phyloP scores from a whole-genome alignment of 176 grass and related monocot species.

The Pharus latifolius region DNA sequence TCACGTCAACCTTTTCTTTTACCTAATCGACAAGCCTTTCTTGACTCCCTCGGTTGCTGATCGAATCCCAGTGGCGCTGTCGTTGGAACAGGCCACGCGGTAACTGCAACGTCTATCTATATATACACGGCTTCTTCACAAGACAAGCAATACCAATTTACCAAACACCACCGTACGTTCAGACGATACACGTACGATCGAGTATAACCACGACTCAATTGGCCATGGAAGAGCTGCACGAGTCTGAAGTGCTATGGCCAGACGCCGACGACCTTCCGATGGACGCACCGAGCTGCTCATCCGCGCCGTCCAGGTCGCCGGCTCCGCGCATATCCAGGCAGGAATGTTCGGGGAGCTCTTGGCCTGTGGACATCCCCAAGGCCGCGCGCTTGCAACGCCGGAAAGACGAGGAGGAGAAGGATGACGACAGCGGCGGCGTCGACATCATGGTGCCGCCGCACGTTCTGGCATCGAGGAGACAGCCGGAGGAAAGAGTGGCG shows the following conservation, averaged over 20 bases:
- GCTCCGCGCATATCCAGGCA: background rate
- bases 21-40: too few species aligned
- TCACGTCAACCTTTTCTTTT: too few species aligned
- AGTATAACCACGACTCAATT: too few species aligned
- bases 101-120: background rate
- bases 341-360: background rate
- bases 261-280: constrained; percentile 1
- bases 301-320: background rate
- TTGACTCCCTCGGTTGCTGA: too few species aligned
- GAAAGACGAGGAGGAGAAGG: constrained; percentile 8
- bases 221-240: constrained; percentile 38
- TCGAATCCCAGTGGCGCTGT: background rate
- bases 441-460: constrained; percentile 51
- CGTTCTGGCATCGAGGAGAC: constrained; percentile 41
- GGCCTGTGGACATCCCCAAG: constrained; percentile 31
- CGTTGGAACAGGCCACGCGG: constrained; percentile 17
- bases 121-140: background rate
- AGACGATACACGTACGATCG: too few species aligned
- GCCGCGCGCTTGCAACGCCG: background rate
- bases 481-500: background rate
- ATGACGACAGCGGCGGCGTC: background rate
- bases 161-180: background rate
- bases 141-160: too few species aligned
- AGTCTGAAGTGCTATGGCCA: constrained; percentile 63
- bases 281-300: background rate